Evolutionary conservation across 2,329 filamentous ascomycete species (phyloP).

Genomic region (Grosmannia serpens): DNA sequence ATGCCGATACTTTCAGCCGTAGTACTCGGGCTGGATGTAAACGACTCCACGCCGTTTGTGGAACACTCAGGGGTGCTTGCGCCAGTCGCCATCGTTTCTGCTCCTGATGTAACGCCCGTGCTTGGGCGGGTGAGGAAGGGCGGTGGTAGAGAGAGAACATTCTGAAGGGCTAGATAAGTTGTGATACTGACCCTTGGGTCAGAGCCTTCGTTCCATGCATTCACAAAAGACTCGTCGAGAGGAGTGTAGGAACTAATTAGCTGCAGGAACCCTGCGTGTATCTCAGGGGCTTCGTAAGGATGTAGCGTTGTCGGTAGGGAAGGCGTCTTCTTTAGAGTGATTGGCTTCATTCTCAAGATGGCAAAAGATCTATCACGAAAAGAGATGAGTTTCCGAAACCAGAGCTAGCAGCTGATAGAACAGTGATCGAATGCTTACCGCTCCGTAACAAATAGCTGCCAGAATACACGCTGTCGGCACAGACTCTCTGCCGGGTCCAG

Average conservation of each 20-base stretch:
- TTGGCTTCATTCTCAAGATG: slow-evolving; percentile 50
- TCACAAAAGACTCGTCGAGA: slow-evolving; percentile 52
- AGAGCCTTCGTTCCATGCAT: slow-evolving; percentile 50
- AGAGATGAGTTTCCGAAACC: background rate
- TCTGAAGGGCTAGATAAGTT: slow-evolving; percentile 24
- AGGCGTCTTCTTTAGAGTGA: slow-evolving; percentile 49
- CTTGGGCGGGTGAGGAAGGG: slow-evolving; percentile 15
- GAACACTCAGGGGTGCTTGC: slow-evolving; percentile 17
- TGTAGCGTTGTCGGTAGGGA: slow-evolving; percentile 39
- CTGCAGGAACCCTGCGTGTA: slow-evolving; percentile 46
- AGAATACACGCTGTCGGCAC: slow-evolving; percentile 45
- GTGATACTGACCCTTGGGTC: slow-evolving; percentile 22
- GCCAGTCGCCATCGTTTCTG: background rate
- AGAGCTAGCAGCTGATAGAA: background rate
- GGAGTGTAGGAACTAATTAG: slow-evolving; percentile 50
- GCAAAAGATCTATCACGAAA: slow-evolving; percentile 41
- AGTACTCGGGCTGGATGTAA: background rate
- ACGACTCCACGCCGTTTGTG: background rate
- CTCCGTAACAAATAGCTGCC: slow-evolving; percentile 52
- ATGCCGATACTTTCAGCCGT: background rate
- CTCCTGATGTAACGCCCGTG: background rate
- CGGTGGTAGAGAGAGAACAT: slow-evolving; percentile 21
- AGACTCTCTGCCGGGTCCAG: slow-evolving; percentile 37
- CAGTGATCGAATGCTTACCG: slow-evolving; percentile 24
- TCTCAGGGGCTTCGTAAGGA: slow-evolving; percentile 38